Conservation (phyloP, 306 rosid species). For the Quercus parvula region DNA sequence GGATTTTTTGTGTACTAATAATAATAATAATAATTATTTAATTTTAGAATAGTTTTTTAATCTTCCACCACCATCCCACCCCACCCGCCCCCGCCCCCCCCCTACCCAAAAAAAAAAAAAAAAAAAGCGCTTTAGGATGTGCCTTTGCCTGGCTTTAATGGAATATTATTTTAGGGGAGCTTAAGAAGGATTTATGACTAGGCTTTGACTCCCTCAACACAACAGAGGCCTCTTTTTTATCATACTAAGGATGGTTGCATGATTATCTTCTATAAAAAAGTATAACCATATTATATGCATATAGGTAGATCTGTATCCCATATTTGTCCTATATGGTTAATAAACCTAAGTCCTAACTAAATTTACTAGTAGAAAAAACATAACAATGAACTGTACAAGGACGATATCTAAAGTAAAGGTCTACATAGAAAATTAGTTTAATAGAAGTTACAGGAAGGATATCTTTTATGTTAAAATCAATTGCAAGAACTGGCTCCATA, state of each 20-base stretch:
- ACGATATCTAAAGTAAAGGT: background rate
- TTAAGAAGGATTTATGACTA: background rate
- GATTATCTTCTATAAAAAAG: background rate
- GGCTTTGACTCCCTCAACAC: background rate
- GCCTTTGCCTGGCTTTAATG: background rate
- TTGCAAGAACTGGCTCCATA: constrained; percentile 74
- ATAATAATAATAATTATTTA: too few relatives aligned
- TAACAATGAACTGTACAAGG: background rate
- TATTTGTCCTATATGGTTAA: background rate
- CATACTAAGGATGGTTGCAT: background rate
- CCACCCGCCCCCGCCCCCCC: too few relatives aligned
- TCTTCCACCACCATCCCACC: too few relatives aligned
- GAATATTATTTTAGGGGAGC: background rate
- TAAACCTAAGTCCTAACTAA: background rate
- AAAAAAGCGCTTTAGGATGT: background rate
- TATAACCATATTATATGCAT: background rate
- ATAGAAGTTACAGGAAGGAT: constrained; percentile 47
- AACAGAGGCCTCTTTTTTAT: background rate
- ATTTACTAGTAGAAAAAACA: background rate
- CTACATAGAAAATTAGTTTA: background rate
- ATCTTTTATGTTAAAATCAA: constrained; percentile 87
- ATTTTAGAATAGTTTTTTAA: too few relatives aligned
- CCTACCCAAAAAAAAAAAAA: too few relatives aligned
- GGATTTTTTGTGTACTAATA: background rate
- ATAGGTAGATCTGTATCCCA: background rate